phyloP scores from a whole-genome alignment of 2,329 filamentous ascomycete genomes.

The Xylaria sp. region DNA sequence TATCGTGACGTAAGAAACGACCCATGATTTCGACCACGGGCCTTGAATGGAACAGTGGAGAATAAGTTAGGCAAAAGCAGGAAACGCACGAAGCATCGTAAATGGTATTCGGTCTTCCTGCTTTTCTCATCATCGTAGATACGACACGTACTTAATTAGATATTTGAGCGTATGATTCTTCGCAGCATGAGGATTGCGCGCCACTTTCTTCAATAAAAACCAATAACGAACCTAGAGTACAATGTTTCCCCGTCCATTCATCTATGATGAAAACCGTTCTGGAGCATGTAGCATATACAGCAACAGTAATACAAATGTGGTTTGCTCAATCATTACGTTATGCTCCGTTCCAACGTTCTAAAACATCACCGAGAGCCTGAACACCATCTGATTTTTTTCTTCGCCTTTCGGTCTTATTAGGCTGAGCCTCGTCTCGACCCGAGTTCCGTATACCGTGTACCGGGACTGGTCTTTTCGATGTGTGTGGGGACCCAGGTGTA shows the following conservation, averaged over 20 bases:
- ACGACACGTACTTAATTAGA: too few relatives aligned
- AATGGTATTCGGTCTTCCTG: too few relatives aligned
- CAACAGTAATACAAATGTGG: constrained; percentile 39
- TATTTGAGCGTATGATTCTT: too few relatives aligned
- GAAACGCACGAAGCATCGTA: too few relatives aligned
- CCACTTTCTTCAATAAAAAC: constrained; percentile 29
- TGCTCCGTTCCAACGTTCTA: constrained; percentile 23
- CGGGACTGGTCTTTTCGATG: constrained; percentile 14
- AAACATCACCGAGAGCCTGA: constrained; percentile 22
- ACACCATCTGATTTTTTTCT: constrained; percentile 7
- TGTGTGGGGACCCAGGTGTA: constrained; percentile 18
- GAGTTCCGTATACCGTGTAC: constrained; percentile 19
- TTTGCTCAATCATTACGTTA: constrained; percentile 32
- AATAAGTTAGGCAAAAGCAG: too few relatives aligned
- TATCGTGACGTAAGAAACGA: too few relatives aligned
- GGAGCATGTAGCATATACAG: constrained; percentile 35
- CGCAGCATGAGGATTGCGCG: constrained; percentile 5
- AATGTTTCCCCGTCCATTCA: constrained; percentile 35
- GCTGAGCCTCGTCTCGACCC: constrained; percentile 10
- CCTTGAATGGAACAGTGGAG: too few relatives aligned
- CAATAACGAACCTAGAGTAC: constrained; percentile 41
- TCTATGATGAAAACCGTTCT: constrained; percentile 37
- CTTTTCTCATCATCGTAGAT: too few relatives aligned
- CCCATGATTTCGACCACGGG: too few relatives aligned
- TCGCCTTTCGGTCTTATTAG: constrained; percentile 15